Base-by-base conservation (phyloP, 2,329 filamentous ascomycete genomes). In the Ampelomyces quisqualis region DNA sequence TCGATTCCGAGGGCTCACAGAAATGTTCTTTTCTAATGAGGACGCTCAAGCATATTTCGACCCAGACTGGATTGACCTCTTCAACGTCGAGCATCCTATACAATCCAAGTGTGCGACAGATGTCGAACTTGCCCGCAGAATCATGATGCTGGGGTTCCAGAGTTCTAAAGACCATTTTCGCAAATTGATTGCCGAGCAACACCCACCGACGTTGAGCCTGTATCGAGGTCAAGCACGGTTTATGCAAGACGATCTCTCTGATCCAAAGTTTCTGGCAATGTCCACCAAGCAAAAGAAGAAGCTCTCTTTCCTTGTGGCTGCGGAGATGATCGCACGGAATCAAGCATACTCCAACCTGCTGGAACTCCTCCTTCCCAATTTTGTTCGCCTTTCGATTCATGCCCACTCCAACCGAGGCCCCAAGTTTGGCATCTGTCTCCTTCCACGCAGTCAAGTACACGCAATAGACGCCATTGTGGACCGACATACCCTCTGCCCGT, bases 281-380 rank as follows among this genome's bases (percentile, higher is more conserved):
- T 33, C 54, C n/a, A 46, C 32, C 8, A 53, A 49, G 15, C 50
- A 62, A 34, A 44, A 45, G 37, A 65, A 64, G 47, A 64, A 57
- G 45, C 32, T 54, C 0, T 47, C 58, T 3, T 38, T 50, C 7
- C 48, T 34, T 17, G 53, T 64, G 5, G 57, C 63, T 1, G 45
- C 51, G 18, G 59, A 64, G 34, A 66, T 64, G 60, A 55, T 64
- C 15, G 37, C 45, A n/a, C 57, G 71, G 4, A 74, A 73, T 43
- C 69, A 73, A 40, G 69, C 71, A 8, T 74, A 73, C 38, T 73
- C 71, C 1, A 73, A 72, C 28, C 60, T 73, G 5, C 56, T 73
- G 18, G 69, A 72, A 49, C 43, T 72, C 2, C 40, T 73, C 2
- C 67, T 72, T 37, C 71, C 71, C 0, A 62, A 68, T 33, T 63